These are phyloP conservation scores for Trametes elegans DNA, from an alignment of 768 basidiomycete species.

Conservation along the genomic window DNA sequence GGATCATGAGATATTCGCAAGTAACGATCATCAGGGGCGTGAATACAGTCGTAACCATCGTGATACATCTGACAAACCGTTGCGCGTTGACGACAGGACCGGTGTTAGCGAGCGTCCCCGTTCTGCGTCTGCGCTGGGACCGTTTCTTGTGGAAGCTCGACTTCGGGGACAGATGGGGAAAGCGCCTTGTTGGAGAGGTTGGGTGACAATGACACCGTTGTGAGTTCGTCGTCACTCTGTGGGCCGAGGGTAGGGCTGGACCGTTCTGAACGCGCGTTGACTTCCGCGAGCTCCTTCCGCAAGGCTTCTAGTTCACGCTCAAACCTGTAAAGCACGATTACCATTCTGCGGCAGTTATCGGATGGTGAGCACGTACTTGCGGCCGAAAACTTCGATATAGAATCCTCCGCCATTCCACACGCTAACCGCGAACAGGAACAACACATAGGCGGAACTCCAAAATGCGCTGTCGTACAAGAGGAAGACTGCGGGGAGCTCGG, in stretches of 20 bases:
- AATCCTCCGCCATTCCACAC: conserved; percentile 97
- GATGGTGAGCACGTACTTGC: conserved; percentile 65
- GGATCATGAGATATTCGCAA: background rate
- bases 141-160: conserved; percentile 18
- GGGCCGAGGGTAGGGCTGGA: conserved; percentile 45
- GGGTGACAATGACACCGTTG: conserved; percentile 39
- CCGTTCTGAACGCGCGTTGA: conserved; percentile 49
- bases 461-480: conserved; percentile 76
- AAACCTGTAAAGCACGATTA: conserved; percentile 53
- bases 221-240: conserved; percentile 42
- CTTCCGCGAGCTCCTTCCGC: conserved; percentile 85
- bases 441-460: conserved; percentile 76
- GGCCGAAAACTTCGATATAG: conserved; percentile 95
- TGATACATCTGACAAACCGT: conserved; percentile 6
- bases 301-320: conserved; percentile 89
- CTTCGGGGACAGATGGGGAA: conserved; percentile 22
- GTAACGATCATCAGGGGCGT: background rate
- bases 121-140: conserved; percentile 1
- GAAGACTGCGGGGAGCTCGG: conserved; percentile 83
- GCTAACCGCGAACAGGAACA: conserved; percentile 79
- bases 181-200: conserved; percentile 28
- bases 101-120: background rate
- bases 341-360: background rate
- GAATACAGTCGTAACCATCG: conserved; percentile 11
- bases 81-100: too few species aligned